Conservation (phyloP, 352 stramenopile species). For the Pythium apleroticum region DNA sequence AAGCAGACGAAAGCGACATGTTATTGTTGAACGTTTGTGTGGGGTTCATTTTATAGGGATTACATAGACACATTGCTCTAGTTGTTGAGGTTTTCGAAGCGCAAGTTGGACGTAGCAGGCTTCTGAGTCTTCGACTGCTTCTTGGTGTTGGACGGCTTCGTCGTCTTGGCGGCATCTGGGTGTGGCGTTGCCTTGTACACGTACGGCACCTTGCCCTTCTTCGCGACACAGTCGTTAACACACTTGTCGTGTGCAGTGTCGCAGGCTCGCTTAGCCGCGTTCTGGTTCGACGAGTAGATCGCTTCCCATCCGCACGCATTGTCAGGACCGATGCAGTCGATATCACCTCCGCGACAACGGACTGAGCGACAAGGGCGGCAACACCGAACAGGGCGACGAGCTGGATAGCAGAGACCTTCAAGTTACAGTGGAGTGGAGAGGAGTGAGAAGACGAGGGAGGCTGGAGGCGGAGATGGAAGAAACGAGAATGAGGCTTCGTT, state of each 20-base stretch:
- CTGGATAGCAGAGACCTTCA: slow-evolving; percentile 1
- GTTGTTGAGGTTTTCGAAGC: no score
- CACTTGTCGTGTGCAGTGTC: neutral
- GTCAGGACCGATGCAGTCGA: neutral
- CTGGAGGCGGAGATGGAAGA: no score
- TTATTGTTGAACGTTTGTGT: no score
- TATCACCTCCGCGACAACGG: neutral
- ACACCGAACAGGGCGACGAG: neutral
- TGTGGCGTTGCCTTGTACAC: neutral
- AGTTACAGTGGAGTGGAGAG: neutral
- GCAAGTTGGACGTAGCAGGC: no score
- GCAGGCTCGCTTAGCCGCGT: no score
- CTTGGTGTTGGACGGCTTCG: neutral
- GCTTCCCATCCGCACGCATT: neutral
- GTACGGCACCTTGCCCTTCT: neutral
- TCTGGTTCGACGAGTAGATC: neutral
- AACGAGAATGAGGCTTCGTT: no score
- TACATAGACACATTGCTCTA: no score
- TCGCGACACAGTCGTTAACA: neutral
- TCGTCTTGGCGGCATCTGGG: neutral
- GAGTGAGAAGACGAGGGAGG: no score
- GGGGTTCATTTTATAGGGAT: no score
- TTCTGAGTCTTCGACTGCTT: neutral
- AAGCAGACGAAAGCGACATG: no score
- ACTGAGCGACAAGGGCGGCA: neutral